These are phyloP conservation scores for Lithocarpus polystachyus DNA, from an alignment of 306 rosid genomes.

Conservation along the genomic window DNA sequence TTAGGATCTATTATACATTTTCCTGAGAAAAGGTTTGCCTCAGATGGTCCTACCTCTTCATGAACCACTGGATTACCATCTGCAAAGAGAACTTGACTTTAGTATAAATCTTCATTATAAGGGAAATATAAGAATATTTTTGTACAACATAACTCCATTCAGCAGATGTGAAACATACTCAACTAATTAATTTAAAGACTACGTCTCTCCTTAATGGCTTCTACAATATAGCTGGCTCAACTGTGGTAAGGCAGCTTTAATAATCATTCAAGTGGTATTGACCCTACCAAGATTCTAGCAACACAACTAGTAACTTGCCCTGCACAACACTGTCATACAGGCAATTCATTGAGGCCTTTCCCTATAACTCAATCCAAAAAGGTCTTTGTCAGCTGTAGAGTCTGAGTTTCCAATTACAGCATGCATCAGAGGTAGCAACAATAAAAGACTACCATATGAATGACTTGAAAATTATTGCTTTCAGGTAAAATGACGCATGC, in stretches of 20 bases:
- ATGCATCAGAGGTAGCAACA: too few relatives aligned
- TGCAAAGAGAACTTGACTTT: constrained; percentile 26
- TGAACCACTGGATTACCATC: constrained; percentile 47
- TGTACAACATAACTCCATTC: background rate
- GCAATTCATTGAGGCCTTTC: background rate
- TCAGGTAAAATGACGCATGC: background rate
- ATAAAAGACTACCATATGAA: background rate
- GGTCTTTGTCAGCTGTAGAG: too few relatives aligned
- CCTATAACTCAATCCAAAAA: background rate
- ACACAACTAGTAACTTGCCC: background rate
- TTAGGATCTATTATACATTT: constrained; percentile 59
- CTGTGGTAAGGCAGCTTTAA: background rate
- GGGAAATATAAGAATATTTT: background rate
- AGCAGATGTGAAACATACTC: background rate
- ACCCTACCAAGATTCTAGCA: background rate
- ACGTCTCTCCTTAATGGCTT: background rate
- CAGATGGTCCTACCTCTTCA: constrained; percentile 74
- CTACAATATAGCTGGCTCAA: background rate
- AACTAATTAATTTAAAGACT: background rate
- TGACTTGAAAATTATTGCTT: background rate
- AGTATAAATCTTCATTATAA: background rate
- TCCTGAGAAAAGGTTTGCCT: constrained; percentile 48
- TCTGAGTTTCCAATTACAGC: too few relatives aligned
- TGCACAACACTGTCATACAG: background rate
- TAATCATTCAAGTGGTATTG: constrained; percentile 5